A percentile compares a stretch with the other conserved stretches of the same genome.
phyloP scores from a whole-genome alignment of 2,329 filamentous ascomycete genomes.

The Pseudofabraea citricarpa region DNA sequence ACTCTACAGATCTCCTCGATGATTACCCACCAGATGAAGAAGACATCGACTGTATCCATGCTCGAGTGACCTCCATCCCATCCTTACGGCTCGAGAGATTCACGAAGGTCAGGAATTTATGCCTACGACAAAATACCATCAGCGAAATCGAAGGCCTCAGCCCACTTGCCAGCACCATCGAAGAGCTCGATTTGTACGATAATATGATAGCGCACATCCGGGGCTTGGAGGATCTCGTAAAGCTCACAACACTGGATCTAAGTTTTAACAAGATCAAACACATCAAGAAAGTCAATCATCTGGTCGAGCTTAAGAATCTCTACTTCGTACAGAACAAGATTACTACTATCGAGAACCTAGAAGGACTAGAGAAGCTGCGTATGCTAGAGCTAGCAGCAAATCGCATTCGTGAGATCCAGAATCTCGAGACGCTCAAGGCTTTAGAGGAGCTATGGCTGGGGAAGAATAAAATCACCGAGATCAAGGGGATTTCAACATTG shows the following conservation, averaged over 20 bases:
- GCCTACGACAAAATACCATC: conserved; percentile 90
- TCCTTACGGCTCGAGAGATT: conserved; percentile 82
- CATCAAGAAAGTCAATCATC: conserved; percentile 80
- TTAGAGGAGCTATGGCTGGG: conserved; percentile 91
- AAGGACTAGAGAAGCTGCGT: conserved; percentile 66
- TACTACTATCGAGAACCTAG: conserved; percentile 76
- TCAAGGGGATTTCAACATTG: conserved; percentile 71
- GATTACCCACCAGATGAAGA: conserved; percentile 56
- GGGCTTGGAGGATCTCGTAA: conserved; percentile 71
- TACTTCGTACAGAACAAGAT: conserved; percentile 97
- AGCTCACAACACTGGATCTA: conserved; percentile 77
- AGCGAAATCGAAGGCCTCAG: conserved; percentile 72
- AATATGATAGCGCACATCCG: conserved; percentile 87
- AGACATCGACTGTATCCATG: conserved; percentile 89
- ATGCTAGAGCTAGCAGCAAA: conserved; percentile 93
- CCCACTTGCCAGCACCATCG: conserved; percentile 58
- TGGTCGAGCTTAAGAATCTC: conserved; percentile 74
- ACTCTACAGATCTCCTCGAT: conserved; percentile 51
- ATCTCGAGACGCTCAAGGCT: conserved; percentile 69
- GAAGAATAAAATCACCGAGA: conserved; percentile 91
- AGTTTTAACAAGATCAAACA: conserved; percentile 99
- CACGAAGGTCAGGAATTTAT: conserved; percentile 68
- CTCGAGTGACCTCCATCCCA: conserved; percentile 72
- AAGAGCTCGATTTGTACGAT: conserved; percentile 93
- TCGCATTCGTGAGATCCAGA: conserved; percentile 81